Conservation (phyloP, 2,329 filamentous ascomycete species). For the Pseudocercospora ulei region DNA sequence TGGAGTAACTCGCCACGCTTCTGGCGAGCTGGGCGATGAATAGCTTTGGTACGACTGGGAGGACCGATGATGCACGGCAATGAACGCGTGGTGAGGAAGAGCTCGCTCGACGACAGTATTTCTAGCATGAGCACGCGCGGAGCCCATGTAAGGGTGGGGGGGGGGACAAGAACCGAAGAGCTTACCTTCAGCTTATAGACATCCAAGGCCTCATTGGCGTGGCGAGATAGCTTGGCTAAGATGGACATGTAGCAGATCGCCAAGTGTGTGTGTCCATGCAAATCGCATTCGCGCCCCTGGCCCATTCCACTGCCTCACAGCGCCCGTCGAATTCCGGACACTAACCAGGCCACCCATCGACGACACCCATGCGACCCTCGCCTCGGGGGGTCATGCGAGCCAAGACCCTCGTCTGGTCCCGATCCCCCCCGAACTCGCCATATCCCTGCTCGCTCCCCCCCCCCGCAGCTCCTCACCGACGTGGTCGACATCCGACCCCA, state of each 20-base stretch:
- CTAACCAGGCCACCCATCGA: constrained; percentile 9
- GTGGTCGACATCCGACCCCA: constrained; percentile 11
- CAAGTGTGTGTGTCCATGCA: constrained; percentile 23
- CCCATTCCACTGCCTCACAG: no score
- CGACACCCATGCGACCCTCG: constrained; percentile 30
- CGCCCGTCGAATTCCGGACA: constrained; percentile 4
- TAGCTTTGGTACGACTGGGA: constrained; percentile 5
- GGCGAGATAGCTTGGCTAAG: constrained; percentile 5
- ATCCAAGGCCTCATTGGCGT: constrained; percentile 2
- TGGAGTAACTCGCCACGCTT: constrained; percentile 3
- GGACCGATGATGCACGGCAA: neutral
- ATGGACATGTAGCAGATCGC: neutral
- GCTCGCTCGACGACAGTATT: neutral
- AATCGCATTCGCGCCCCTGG: no score
- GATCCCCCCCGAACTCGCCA: constrained; percentile 30
- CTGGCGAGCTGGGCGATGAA: neutral
- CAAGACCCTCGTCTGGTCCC: constrained; percentile 16
- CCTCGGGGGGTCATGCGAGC: no score
- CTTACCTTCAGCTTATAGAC: constrained; percentile 5
- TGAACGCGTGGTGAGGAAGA: neutral
- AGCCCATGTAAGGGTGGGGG: neutral
- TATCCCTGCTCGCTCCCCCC: no score
- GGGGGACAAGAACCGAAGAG: neutral
- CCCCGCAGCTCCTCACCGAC: constrained; percentile 9
- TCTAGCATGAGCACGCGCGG: neutral